Base-by-base conservation (phyloP, 306 rosid species). In the Spatholobus suberectus region DNA sequence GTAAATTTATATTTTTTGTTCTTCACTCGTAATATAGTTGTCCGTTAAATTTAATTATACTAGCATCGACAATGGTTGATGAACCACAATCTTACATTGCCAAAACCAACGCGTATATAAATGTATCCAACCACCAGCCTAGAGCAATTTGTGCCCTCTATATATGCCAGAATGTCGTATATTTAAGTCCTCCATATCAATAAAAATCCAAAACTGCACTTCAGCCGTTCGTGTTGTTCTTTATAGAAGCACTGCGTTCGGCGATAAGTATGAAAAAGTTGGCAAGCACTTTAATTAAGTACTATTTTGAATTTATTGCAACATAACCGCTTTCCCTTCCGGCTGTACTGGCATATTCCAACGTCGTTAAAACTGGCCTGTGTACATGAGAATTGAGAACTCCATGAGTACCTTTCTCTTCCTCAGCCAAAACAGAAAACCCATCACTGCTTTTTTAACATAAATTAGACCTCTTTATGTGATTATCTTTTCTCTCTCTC, bases 291-390 rank as follows among this genome's bases (percentile, higher is more conserved):
- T 8, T 40, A 18, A 5, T 26, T 2, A 24, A 20, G 37, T 68
- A 40, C 49, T 47, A 41, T 11, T n/a, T n/a, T n/a, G n/a, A n/a
- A n/a, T n/a, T n/a, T n/a, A n/a, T n/a, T n/a, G n/a, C n/a, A n/a
- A 20, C 73, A 44, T 65, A 6, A 21, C 70, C 15, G 55, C 29
- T 58, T 75, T n/a, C 80, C 58, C 41, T 44, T 76, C n/a, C 34
- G 23, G 54, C 51, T 74, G 21, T n/a, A n/a, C n/a, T n/a, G n/a
- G n/a, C n/a, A n/a, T n/a, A n/a, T n/a, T n/a, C n/a, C n/a, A n/a
- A n/a, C n/a, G n/a, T n/a, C n/a, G n/a, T n/a, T n/a, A n/a, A n/a
- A n/a, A n/a, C n/a, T n/a, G n/a, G n/a, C n/a, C n/a, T n/a, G n/a
- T n/a, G n/a, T 27, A 5, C 27, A 15, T 27, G 32, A 26, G 46